Evolutionary conservation across 805 yeast species (phyloP).

Genomic region (Kluyveromyces lactis): DNA sequence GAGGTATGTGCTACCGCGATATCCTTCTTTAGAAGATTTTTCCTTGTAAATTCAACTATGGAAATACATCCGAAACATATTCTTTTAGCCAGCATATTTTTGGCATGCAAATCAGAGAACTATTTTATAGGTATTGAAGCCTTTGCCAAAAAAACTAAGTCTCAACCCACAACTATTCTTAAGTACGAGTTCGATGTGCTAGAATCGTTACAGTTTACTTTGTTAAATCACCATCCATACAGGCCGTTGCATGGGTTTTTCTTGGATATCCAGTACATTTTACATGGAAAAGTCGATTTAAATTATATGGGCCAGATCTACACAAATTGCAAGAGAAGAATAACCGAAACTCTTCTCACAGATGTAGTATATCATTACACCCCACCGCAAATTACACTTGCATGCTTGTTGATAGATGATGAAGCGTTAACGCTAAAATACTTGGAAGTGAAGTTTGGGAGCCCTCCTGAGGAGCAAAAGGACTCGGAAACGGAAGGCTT

Average conservation of each 20-base stretch:
- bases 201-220: slow-evolving; percentile 67
- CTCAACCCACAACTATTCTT: slow-evolving; percentile 58
- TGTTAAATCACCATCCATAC: slow-evolving; percentile 82
- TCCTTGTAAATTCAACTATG: slow-evolving; percentile 72
- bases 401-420: slow-evolving; percentile 66
- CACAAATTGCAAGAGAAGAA: slow-evolving; percentile 58
- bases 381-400: slow-evolving; percentile 93
- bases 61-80: slow-evolving; percentile 80
- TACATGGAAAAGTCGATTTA: slow-evolving; percentile 39
- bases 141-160: slow-evolving; percentile 63
- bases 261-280: slow-evolving; percentile 69
- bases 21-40: slow-evolving; percentile 73
- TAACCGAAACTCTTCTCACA: slow-evolving; percentile 61
- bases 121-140: slow-evolving; percentile 77
- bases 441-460: slow-evolving; percentile 51
- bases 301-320: slow-evolving; percentile 59
- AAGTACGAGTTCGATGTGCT: slow-evolving; percentile 73
- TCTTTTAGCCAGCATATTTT: slow-evolving; percentile 71
- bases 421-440: slow-evolving; percentile 57
- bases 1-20: slow-evolving; percentile 86
- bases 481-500: no score
- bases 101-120: slow-evolving; percentile 91
- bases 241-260: slow-evolving; percentile 91
- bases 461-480: slow-evolving; percentile 10
- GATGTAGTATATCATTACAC: slow-evolving; percentile 74